These are phyloP conservation scores for Aspergillus coremiiformis DNA, from an alignment of 495 filamentous ascomycete species.

Conservation along the genomic window DNA sequence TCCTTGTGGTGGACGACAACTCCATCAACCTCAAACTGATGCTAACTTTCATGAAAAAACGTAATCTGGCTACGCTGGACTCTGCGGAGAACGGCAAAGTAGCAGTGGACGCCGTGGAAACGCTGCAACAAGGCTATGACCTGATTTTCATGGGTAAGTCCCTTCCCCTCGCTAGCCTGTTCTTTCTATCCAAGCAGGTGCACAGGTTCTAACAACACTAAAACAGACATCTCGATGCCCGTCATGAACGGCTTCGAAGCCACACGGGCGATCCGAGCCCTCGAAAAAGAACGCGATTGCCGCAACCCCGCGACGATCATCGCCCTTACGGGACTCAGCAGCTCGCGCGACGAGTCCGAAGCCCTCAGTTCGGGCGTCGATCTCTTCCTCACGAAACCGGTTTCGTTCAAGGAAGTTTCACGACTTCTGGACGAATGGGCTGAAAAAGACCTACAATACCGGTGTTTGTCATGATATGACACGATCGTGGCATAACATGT, in stretches of 20 bases:
- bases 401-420: constrained; percentile 46
- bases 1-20: constrained; percentile 71
- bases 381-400: constrained; percentile 67
- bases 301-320: constrained; percentile 50
- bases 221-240: constrained; percentile 65
- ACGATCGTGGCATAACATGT: background rate
- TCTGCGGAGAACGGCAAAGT: constrained; percentile 47
- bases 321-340: constrained; percentile 62
- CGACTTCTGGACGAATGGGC: constrained; percentile 44
- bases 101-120: constrained; percentile 45
- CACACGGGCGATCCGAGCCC: constrained; percentile 55
- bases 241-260: constrained; percentile 71
- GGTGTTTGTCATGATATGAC: background rate
- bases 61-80: constrained; percentile 31
- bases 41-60: constrained; percentile 51
- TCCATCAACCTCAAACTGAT: constrained; percentile 67
- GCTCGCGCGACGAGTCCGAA: constrained; percentile 54
- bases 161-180: background rate
- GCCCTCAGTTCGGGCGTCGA: constrained; percentile 63
- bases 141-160: constrained; percentile 50
- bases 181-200: no score
- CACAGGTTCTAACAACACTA: background rate
- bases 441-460: constrained; percentile 10
- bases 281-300: constrained; percentile 45
- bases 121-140: constrained; percentile 37